phyloP scores from a whole-genome alignment of 495 filamentous ascomycete genomes.

The Aspergillus conjunctus region DNA sequence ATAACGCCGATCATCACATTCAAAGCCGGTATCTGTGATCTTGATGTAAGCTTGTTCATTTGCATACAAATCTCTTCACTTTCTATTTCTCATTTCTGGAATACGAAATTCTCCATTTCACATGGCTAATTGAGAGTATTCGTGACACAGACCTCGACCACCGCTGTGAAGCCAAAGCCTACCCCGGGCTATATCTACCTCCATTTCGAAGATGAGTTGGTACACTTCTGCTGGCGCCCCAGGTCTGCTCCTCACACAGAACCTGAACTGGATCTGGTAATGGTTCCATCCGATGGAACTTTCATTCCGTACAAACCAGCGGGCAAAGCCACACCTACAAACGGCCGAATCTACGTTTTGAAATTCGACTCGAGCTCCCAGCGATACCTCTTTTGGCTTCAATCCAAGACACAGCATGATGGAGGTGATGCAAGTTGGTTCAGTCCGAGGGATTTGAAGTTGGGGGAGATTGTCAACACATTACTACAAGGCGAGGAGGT shows the following conservation, averaged over 20 bases:
- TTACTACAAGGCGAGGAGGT: conserved; percentile 90
- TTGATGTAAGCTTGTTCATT: conserved; percentile 64
- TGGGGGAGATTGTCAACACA: conserved; percentile 81
- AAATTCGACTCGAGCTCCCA: conserved; percentile 94
- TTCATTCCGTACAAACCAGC: conserved; percentile 76
- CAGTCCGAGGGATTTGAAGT: conserved; percentile 75
- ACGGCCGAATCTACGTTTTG: conserved; percentile 88
- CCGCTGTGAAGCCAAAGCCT: conserved; percentile 65
- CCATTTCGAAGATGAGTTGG: conserved; percentile 88
- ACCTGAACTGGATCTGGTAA: conserved; percentile 80
- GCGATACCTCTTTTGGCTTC: conserved; percentile 93
- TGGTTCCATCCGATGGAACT: conserved; percentile 84
- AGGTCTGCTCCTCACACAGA: conserved; percentile 62
- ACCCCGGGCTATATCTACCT: conserved; percentile 91
- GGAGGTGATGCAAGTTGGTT: conserved; percentile 74
- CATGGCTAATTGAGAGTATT: conserved; percentile 21
- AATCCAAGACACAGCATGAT: conserved; percentile 79
- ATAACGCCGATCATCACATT: conserved; percentile 88
- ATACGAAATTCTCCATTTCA: not conserved
- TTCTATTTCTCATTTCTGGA: not conserved
- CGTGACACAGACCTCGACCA: conserved; percentile 51
- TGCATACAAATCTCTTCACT: not conserved
- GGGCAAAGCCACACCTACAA: conserved; percentile 65
- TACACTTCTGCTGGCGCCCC: conserved; percentile 96
- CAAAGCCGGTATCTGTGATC: conserved; percentile 90